A percentile compares a stretch with the other conserved stretches of the same genome.
Evolutionary conservation across 208 protist species (phyloP).

Genomic region (Trypanosoma caninum): DNA sequence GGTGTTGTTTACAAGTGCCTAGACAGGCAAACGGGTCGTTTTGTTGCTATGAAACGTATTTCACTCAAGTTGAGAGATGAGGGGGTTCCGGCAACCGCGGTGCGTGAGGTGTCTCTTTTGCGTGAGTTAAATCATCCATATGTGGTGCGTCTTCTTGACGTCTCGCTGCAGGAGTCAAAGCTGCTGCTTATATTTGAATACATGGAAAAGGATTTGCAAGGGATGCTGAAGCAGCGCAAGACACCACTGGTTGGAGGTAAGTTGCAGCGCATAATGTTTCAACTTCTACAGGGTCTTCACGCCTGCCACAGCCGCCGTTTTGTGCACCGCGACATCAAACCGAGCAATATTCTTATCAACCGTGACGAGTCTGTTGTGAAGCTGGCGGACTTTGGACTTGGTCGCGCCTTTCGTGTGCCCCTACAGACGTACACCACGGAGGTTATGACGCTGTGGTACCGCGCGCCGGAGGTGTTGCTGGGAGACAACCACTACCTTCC

Average conservation of each 20-base stretch:
- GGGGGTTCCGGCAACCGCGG: slow-evolving; percentile 88
- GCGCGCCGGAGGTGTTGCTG: slow-evolving; percentile 92
- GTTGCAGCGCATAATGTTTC: slow-evolving; percentile 72
- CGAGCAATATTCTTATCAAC: slow-evolving; percentile 86
- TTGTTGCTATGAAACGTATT: slow-evolving; percentile 86
- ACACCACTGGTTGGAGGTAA: slow-evolving; percentile 57
- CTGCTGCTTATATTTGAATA: slow-evolving; percentile 98
- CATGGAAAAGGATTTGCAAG: slow-evolving; percentile 95
- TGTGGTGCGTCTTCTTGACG: slow-evolving; percentile 93
- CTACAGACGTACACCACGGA: slow-evolving; percentile 86
- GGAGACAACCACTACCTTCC: slow-evolving; percentile 83
- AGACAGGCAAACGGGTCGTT: slow-evolving; percentile 54
- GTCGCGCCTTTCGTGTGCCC: slow-evolving; percentile 75
- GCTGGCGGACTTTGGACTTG: slow-evolving; percentile 91
- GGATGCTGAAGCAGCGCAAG: slow-evolving; percentile 79
- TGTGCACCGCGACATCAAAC: slow-evolving; percentile 92
- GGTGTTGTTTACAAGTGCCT: slow-evolving; percentile 96
- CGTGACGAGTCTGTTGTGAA: slow-evolving; percentile 73
- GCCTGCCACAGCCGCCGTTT: slow-evolving; percentile 85
- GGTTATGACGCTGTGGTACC: slow-evolving; percentile 95
- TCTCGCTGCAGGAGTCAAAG: slow-evolving; percentile 91
- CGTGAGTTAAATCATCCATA: slow-evolving; percentile 89
- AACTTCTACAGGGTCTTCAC: slow-evolving; percentile 77
- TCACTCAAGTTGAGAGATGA: slow-evolving; percentile 72
- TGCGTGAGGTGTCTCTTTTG: slow-evolving; percentile 93